Percentiles rank a stretch among this genome's conserved stretches.
Conservation (phyloP, 116 monocot genomes). For the Cymodocea nodosa region DNA sequence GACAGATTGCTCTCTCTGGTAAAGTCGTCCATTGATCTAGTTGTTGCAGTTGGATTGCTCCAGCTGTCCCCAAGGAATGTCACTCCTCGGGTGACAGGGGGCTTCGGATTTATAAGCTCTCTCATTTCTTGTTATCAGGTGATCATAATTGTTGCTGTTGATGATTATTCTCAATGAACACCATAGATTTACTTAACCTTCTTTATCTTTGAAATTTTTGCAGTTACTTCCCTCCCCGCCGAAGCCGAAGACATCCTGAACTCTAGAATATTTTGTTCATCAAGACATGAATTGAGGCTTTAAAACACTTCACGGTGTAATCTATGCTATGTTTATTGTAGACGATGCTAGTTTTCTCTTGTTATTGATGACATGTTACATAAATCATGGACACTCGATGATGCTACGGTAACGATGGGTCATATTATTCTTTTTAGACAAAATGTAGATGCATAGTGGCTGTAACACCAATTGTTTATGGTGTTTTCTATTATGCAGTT, state of each 20-base stretch:
- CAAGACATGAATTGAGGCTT: background rate
- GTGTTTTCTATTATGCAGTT: too few species aligned
- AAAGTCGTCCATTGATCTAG: constrained; percentile 79
- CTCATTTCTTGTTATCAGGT: constrained; percentile 99
- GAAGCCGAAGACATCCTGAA: constrained; percentile 47
- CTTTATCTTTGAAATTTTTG: background rate
- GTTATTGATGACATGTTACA: too few species aligned
- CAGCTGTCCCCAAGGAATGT: constrained; percentile 77
- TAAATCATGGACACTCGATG: too few species aligned
- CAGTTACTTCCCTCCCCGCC: constrained; percentile 60
- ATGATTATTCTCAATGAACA: background rate
- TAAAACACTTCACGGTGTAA: too few species aligned
- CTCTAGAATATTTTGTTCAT: background rate
- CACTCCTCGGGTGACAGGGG: constrained; percentile 80
- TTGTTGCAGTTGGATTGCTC: constrained; percentile 89
- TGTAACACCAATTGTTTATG: too few species aligned
- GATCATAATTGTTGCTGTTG: background rate
- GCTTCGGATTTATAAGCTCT: constrained; percentile 62
- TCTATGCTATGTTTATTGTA: too few species aligned
- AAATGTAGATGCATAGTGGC: too few species aligned
- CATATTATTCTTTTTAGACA: too few species aligned
- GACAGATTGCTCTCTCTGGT: constrained; percentile 63
- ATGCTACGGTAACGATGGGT: too few species aligned
- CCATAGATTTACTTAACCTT: background rate
- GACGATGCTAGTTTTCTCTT: too few species aligned